Conservation (phyloP, 2,329 filamentous ascomycete genomes). For the Calonectria naviculata region DNA sequence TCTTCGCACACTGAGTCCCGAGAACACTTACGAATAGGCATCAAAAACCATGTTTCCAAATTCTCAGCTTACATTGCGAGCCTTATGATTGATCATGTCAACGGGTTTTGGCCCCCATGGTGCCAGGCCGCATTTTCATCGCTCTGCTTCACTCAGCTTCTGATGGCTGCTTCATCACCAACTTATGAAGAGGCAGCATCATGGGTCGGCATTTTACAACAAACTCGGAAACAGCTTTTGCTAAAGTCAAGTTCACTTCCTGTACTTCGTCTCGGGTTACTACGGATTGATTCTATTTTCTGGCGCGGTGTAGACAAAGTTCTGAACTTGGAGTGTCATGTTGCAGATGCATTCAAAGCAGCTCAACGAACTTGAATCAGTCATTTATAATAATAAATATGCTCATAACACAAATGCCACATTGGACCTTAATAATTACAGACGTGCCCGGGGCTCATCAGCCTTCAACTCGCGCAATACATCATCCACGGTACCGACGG, state of each 20-base stretch:
- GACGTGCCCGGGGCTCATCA: neutral
- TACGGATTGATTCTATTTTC: conserved; percentile 35
- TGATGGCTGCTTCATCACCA: conserved; percentile 17
- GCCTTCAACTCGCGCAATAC: neutral
- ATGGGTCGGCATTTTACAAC: conserved; percentile 27
- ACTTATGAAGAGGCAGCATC: conserved; percentile 17
- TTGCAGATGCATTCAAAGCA: conserved; percentile 18
- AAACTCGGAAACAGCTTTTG: conserved; percentile 24
- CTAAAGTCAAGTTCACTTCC: conserved; percentile 31
- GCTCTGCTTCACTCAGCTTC: conserved; percentile 28
- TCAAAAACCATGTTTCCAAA: neutral
- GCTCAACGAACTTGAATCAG: neutral
- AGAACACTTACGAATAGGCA: neutral
- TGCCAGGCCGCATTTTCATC: conserved; percentile 28
- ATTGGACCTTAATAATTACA: neutral
- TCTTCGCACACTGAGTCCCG: neutral
- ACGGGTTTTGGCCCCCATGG: conserved; percentile 33
- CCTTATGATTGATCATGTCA: conserved; percentile 22
- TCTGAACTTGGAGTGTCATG: conserved; percentile 28
- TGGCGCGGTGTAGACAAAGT: conserved; percentile 34
- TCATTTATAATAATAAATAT: neutral
- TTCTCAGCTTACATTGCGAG: conserved; percentile 8
- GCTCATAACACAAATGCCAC: neutral
- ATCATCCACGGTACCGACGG: conserved; percentile 41
- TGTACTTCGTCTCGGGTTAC: conserved; percentile 29